phyloP scores from a whole-genome alignment of 192 early-diverging fungal species.

The Podila clonocystis region DNA sequence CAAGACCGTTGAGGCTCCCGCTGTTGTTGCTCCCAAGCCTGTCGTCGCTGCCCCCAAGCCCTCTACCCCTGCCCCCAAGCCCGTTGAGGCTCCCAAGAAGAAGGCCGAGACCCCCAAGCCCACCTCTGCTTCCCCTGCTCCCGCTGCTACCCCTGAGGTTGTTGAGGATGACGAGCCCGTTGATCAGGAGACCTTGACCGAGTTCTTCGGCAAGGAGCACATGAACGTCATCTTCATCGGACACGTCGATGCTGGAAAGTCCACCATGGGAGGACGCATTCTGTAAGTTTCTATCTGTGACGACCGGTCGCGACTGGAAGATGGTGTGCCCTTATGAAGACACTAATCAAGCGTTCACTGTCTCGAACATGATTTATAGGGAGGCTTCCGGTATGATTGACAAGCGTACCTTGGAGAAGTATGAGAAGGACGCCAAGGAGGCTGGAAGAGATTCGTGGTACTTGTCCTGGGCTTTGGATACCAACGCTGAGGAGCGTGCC shows the following conservation, averaged over 20 bases:
- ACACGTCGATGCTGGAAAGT: slow-evolving; percentile 98
- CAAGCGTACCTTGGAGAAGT: slow-evolving; percentile 99
- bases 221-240: slow-evolving; percentile 99
- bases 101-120: slow-evolving; percentile 38
- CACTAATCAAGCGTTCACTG: background rate
- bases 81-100: slow-evolving; percentile 17
- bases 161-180: slow-evolving; percentile 64
- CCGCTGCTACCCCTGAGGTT: slow-evolving; percentile 38
- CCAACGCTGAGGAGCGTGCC: slow-evolving; percentile 95
- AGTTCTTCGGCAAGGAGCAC: slow-evolving; percentile 92
- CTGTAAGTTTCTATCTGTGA: slow-evolving; percentile 63
- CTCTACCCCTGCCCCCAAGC: slow-evolving; percentile 8
- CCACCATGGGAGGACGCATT: slow-evolving; percentile 98
- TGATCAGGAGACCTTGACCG: slow-evolving; percentile 66
- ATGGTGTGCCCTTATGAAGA: background rate
- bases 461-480: slow-evolving; percentile 98
- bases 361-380: slow-evolving; percentile 30
- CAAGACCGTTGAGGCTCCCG: slow-evolving; percentile 35
- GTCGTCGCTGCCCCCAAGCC: background rate
- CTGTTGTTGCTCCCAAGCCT: slow-evolving; percentile 20
- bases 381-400: slow-evolving; percentile 99
- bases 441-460: slow-evolving; percentile 98
- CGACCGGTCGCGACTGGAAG: background rate
- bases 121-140: slow-evolving; percentile 29
- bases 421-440: slow-evolving; percentile 98